Base-by-base conservation (phyloP, 2,329 filamentous ascomycete genomes). In the Drechslera avenae region DNA sequence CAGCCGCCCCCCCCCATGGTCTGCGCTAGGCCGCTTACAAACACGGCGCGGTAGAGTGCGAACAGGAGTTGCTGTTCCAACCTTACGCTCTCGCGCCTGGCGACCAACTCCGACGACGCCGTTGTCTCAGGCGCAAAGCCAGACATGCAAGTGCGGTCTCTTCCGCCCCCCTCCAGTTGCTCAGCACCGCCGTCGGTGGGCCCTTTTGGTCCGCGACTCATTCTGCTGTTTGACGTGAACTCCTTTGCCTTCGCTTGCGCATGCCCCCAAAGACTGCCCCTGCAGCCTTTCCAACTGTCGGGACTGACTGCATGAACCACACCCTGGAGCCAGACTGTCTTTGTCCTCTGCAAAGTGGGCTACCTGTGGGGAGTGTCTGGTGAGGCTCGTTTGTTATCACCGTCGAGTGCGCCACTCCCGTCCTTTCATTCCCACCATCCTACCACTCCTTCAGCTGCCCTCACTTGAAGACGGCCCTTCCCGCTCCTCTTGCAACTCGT, bases 171-270 rank as follows among this genome's bases (percentile, higher is more conserved):
- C 50, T 53, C 52, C 44, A 50, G 48, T 51, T 52, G 53, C 51
- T 35, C 33, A 39, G 32, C 39, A 23, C 30, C 39, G 36, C 37
- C 30, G 28, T 14, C 26, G 16, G 40, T 49, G 40, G 46, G 39
- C 35, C 46, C 23, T 39, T 23, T 26, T 40, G 34, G 5, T 35
- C 28, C 51, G 41, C 51, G 54, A 57, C 18, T 57, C 54, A 46
- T 37, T 19, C 28, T 33, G 34, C 44, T 51, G 59, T 64, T 65
- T 63, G 60, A 63, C 42, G 52, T 51, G 46, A 50, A 41, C 45
- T 53, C 41, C 54, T 59, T 59, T 48, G 52, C 50, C 41, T 37
- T 59, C 63, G 57, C 51, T 51, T 64, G 46, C 54, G 57, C 59
- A 56, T 62, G 52, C 60, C 51, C 45, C 16, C 33, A 16, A 36